phyloP scores from a whole-genome alignment of 129 eudicot genomes.

The Chrysanthemum makinoi region DNA sequence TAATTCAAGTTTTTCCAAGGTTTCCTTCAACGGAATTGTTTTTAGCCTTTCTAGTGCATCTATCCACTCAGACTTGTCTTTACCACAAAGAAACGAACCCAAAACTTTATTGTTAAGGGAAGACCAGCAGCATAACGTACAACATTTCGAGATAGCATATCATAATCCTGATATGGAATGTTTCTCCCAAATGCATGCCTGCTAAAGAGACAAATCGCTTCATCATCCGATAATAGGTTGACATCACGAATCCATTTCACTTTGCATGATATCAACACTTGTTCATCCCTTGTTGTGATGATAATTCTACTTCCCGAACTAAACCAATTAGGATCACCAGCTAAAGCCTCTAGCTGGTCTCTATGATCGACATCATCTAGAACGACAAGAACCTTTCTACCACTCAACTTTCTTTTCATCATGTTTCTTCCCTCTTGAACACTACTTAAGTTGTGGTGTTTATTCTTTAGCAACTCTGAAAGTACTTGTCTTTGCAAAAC shows the following conservation, averaged over 20 bases:
- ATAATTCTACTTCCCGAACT: slow-evolving; percentile 38
- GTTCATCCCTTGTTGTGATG: slow-evolving; percentile 38
- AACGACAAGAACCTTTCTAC: slow-evolving; percentile 31
- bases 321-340: slow-evolving; percentile 29
- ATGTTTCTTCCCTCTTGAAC: not conserved
- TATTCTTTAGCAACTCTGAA: slow-evolving; percentile 1
- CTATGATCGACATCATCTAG: slow-evolving; percentile 38
- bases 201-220: slow-evolving; percentile 34
- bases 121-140: slow-evolving; percentile 38
- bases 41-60: slow-evolving; percentile 29
- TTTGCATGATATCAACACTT: slow-evolving; percentile 9
- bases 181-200: slow-evolving; percentile 41
- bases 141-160: slow-evolving; percentile 18
- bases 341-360: slow-evolving; percentile 32
- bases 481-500: slow-evolving; percentile 12
- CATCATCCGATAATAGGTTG: not conserved
- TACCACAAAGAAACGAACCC: slow-evolving; percentile 22
- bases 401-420: slow-evolving; percentile 9
- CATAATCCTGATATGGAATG: slow-evolving; percentile 19
- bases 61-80: slow-evolving; percentile 31
- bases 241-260: slow-evolving; percentile 27
- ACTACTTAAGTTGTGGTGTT: not conserved
- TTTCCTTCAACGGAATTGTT: slow-evolving; percentile 16
- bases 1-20: slow-evolving; percentile 31
- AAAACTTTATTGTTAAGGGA: slow-evolving; percentile 17